phyloP scores from a whole-genome alignment of 495 filamentous ascomycete genomes.

The Rostrohypoxylon terebratum region DNA sequence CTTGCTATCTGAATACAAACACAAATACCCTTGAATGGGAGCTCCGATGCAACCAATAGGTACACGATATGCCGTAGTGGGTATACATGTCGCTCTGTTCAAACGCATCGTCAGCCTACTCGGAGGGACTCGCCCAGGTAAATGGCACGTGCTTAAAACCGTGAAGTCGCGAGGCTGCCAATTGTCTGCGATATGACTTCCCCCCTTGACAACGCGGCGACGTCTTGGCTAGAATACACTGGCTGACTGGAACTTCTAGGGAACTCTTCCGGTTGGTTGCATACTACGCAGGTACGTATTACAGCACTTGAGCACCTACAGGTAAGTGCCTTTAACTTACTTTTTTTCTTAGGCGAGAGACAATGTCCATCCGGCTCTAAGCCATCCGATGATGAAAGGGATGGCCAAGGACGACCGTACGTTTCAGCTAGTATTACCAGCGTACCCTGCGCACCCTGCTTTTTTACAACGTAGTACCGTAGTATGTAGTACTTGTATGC shows the following conservation, averaged over 20 bases:
- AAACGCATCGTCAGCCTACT: background rate
- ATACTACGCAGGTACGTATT: background rate
- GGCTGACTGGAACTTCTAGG: no score
- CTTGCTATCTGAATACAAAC: background rate
- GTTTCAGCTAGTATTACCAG: conserved; percentile 36
- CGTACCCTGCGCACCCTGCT: conserved; percentile 20
- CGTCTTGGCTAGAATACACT: conserved; percentile 2
- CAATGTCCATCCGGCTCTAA: conserved; percentile 27
- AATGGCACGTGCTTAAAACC: conserved; percentile 15
- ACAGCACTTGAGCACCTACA: conserved; percentile 1
- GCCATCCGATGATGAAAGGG: conserved; percentile 39
- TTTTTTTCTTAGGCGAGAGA: conserved; percentile 31
- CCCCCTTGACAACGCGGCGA: conserved; percentile 13
- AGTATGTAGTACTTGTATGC: conserved; percentile 7
- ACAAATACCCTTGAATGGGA: background rate
- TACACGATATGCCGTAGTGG: background rate
- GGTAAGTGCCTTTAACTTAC: background rate
- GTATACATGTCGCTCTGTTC: background rate
- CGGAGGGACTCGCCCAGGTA: background rate
- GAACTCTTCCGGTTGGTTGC: conserved; percentile 31
- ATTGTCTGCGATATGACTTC: background rate
- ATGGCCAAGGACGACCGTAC: background rate
- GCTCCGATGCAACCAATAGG: background rate
- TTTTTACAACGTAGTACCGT: conserved; percentile 3
- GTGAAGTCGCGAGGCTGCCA: conserved; percentile 2